Percentiles rank a stretch among this genome's conserved stretches.
phyloP scores from a whole-genome alignment of 768 basidiomycete genomes.

The Roridomyces roridus region DNA sequence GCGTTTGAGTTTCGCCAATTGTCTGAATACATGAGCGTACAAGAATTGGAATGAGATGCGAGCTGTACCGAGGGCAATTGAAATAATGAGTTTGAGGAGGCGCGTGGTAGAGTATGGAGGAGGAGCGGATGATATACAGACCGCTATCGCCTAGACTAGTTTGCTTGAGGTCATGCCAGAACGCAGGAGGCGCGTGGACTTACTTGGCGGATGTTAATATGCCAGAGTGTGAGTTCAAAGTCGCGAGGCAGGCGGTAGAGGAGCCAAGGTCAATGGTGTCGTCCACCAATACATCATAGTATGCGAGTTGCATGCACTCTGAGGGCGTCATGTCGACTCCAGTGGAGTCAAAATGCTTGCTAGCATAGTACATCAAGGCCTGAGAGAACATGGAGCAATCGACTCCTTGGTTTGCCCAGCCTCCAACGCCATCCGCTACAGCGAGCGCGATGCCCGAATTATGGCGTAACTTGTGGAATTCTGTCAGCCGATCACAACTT shows the following conservation, averaged over 20 bases:
- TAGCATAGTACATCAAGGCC: slow-evolving; percentile 87
- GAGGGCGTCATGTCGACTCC: slow-evolving; percentile 79
- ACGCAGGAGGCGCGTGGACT: neutral
- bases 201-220: slow-evolving; percentile 81
- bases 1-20: slow-evolving; percentile 60
- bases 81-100: slow-evolving; percentile 59
- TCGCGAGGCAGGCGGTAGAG: slow-evolving; percentile 82
- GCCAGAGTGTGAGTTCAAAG: slow-evolving; percentile 76
- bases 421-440: slow-evolving; percentile 92
- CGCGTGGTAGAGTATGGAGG: slow-evolving; percentile 62
- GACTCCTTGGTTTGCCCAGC: slow-evolving; percentile 84
- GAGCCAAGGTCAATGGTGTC: slow-evolving; percentile 73
- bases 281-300: slow-evolving; percentile 74
- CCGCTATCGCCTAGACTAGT: slow-evolving; percentile 14
- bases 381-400: slow-evolving; percentile 93
- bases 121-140: slow-evolving; percentile 48
- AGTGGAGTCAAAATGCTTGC: slow-evolving; percentile 70
- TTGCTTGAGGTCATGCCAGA: slow-evolving; percentile 8
- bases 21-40: slow-evolving; percentile 40
- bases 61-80: slow-evolving; percentile 58
- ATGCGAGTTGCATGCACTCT: slow-evolving; percentile 75
- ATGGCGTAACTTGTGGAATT: slow-evolving; percentile 68
- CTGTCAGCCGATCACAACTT: neutral
- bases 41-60: slow-evolving; percentile 13
- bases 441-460: slow-evolving; percentile 70